A percentile compares a stretch with the other conserved stretches of the same genome.
These are phyloP conservation scores for Dendrobium officinale DNA, from an alignment of 106 monocot species.

Conservation along the genomic window DNA sequence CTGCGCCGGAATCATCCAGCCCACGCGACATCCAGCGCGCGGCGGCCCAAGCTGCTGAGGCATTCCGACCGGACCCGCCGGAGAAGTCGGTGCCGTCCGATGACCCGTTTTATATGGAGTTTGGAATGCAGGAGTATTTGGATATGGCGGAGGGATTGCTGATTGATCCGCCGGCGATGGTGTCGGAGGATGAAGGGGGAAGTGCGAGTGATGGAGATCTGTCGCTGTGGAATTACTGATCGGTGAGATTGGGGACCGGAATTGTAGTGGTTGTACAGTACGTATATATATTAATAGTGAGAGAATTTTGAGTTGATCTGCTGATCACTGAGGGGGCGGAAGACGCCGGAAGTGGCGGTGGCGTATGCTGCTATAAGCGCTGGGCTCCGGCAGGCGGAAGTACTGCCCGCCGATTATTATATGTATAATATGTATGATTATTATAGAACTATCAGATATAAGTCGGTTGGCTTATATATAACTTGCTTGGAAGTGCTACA, in stretches of 20 bases:
- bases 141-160: slow-evolving; percentile 68
- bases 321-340: too few relatives aligned
- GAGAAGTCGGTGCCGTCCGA: neutral
- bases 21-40: slow-evolving; percentile 52
- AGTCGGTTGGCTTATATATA: too few relatives aligned
- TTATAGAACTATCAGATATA: too few relatives aligned
- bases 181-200: neutral
- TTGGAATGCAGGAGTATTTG: slow-evolving; percentile 37
- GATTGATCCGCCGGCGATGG: slow-evolving; percentile 42
- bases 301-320: too few relatives aligned
- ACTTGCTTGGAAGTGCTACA: too few relatives aligned
- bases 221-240: slow-evolving; percentile 40
- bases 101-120: neutral
- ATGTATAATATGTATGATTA: too few relatives aligned
- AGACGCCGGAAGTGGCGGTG: too few relatives aligned
- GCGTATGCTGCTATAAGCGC: too few relatives aligned
- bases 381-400: too few relatives aligned
- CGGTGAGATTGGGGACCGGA: too few relatives aligned
- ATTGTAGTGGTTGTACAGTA: slow-evolving; percentile 9
- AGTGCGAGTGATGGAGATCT: slow-evolving; percentile 17
- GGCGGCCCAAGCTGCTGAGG: slow-evolving; percentile 50
- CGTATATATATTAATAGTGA: too few relatives aligned
- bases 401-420: too few relatives aligned
- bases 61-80: slow-evolving; percentile 29
- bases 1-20: slow-evolving; percentile 37